A percentile compares a stretch with the other conserved stretches of the same genome.
These are phyloP conservation scores for Pseudopediastrum boryanum DNA, from an alignment of 139 green algal genomes.

Conservation along the genomic window DNA sequence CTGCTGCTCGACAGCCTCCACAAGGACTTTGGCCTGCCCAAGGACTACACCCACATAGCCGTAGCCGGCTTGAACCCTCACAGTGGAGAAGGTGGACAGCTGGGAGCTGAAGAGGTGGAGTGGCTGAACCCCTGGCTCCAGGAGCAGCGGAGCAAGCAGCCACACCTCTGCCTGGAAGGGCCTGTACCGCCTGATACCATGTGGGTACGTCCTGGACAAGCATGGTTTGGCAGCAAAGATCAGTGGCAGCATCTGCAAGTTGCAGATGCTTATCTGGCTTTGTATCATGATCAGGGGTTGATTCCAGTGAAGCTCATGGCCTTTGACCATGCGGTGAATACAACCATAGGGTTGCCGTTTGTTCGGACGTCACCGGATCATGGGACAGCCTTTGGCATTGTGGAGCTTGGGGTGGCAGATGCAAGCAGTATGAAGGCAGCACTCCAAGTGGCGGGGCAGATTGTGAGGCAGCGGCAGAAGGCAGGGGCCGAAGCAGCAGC, in stretches of 20 bases:
- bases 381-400: neutral
- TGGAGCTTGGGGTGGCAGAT: neutral
- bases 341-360: neutral
- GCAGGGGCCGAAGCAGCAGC: no score
- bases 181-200: neutral
- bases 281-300: neutral
- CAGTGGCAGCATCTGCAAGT: neutral
- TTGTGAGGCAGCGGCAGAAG: neutral
- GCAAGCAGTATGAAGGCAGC: neutral
- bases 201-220: neutral
- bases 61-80: neutral
- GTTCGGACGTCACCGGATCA: neutral
- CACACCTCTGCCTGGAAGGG: neutral
- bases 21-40: neutral
- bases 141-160: neutral
- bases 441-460: neutral
- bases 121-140: neutral
- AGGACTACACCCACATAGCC: neutral
- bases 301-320: neutral
- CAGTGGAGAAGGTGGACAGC: neutral
- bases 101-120: neutral
- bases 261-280: neutral
- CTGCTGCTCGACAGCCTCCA: neutral
- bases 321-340: neutral
- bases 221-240: neutral